A percentile compares a stretch with the other conserved stretches of the same genome.
phyloP scores from a whole-genome alignment of 2,329 filamentous ascomycete species.

The Calcarisporium arbuscula region DNA sequence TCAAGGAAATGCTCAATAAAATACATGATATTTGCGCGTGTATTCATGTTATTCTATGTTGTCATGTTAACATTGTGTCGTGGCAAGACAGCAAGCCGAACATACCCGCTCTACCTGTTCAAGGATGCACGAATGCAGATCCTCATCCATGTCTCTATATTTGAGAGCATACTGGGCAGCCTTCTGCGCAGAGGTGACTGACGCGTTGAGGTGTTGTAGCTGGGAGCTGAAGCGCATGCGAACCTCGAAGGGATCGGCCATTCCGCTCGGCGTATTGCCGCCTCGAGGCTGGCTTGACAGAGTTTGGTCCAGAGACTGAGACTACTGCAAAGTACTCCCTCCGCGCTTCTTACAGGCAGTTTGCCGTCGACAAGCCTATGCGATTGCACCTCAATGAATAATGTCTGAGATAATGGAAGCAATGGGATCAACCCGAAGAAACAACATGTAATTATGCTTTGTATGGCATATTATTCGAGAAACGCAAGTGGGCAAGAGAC shows the following conservation, averaged over 20 bases:
- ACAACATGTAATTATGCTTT: too few relatives aligned
- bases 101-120: slow-evolving; percentile 81
- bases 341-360: too few relatives aligned
- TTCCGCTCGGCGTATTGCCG: too few relatives aligned
- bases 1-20: slow-evolving; percentile 96
- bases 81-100: too few relatives aligned
- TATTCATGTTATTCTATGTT: slow-evolving; percentile 84
- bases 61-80: background rate
- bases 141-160: slow-evolving; percentile 91
- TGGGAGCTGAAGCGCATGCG: slow-evolving; percentile 93
- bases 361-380: too few relatives aligned
- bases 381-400: too few relatives aligned
- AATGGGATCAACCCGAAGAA: too few relatives aligned
- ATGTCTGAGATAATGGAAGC: too few relatives aligned
- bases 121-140: slow-evolving; percentile 92
- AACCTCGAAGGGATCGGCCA: slow-evolving; percentile 90
- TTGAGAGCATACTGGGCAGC: slow-evolving; percentile 92
- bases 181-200: slow-evolving; percentile 82
- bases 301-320: background rate
- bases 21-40: slow-evolving; percentile 96
- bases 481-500: too few relatives aligned
- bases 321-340: too few relatives aligned
- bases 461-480: too few relatives aligned
- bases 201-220: slow-evolving; percentile 86
- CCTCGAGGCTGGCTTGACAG: background rate